Evolutionary conservation across 331 rosid species (phyloP).

Genomic region (Telfairia occidentalis): DNA sequence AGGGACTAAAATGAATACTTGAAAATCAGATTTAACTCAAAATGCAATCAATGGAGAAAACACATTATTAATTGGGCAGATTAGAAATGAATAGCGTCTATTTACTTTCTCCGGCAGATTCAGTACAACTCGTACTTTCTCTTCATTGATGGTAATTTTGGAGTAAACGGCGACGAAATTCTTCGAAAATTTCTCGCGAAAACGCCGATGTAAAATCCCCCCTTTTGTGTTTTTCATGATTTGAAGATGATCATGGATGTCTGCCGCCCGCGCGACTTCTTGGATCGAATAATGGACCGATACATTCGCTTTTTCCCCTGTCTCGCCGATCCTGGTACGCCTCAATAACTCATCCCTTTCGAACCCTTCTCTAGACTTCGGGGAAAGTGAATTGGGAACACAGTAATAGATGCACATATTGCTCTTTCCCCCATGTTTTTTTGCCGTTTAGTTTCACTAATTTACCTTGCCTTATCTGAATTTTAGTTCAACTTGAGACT

Average conservation of each 20-base stretch:
- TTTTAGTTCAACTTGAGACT: background rate
- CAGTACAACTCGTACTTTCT: background rate
- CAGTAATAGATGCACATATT: background rate
- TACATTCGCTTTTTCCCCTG: conserved; percentile 48
- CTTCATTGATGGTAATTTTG: conserved; percentile 4
- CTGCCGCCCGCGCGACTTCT: conserved; percentile 26
- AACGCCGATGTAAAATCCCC: background rate
- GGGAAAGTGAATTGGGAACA: background rate
- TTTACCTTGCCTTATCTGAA: conserved; percentile 4
- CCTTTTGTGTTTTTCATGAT: background rate
- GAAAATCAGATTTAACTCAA: too few species aligned
- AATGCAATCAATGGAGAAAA: too few species aligned
- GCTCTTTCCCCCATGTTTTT: background rate
- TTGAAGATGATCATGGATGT: conserved; percentile 40
- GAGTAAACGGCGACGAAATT: background rate
- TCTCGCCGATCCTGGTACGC: conserved; percentile 74
- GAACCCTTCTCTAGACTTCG: background rate
- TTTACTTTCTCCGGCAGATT: background rate
- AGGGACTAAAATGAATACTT: too few species aligned
- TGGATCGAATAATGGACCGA: conserved; percentile 44
- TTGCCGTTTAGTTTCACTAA: background rate
- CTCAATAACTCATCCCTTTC: background rate
- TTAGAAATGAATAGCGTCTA: background rate
- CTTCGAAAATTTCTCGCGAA: background rate
- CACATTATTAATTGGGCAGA: background rate